A percentile compares a stretch with the other conserved stretches of the same genome.
phyloP scores from a whole-genome alignment of 148 eudicot species.

The Tetragonia tetragonoides region DNA sequence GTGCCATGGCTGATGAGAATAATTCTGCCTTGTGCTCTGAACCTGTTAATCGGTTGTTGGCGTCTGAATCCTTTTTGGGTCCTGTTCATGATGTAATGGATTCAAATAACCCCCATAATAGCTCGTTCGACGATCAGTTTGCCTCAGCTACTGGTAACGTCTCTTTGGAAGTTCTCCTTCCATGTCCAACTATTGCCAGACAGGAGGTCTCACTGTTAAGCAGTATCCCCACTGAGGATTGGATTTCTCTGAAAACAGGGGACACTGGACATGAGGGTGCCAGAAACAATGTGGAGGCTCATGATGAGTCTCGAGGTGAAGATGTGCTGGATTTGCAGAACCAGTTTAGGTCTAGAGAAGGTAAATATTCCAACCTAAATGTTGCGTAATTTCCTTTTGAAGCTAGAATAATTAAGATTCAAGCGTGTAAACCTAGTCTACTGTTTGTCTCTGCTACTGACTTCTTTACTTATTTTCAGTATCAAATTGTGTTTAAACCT shows the following conservation, averaged over 20 bases:
- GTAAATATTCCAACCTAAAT: conserved; percentile 20
- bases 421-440: not conserved
- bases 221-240: conserved; percentile 24
- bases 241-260: conserved; percentile 19
- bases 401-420: conserved; percentile 4
- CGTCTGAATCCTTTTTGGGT: conserved; percentile 10
- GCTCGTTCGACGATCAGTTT: conserved; percentile 18
- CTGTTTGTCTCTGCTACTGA: not conserved
- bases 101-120: conserved; percentile 17
- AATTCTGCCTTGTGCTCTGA: conserved; percentile 11
- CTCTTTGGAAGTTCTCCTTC: conserved; percentile 15
- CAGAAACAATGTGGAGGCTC: conserved; percentile 30
- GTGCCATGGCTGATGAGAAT: conserved; percentile 23
- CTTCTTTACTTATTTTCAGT: not conserved
- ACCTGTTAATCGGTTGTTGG: conserved; percentile 15
- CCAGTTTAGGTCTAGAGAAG: conserved; percentile 27
- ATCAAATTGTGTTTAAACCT: not conserved
- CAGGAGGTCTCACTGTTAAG: conserved; percentile 20
- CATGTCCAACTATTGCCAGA: conserved; percentile 19
- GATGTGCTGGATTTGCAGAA: conserved; percentile 22
- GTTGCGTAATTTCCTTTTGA: conserved; percentile 2
- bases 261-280: conserved; percentile 22
- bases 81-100: conserved; percentile 23
- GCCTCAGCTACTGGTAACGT: conserved; percentile 19
- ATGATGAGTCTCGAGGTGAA: conserved; percentile 22